phyloP scores from a whole-genome alignment of 345 rosid species.

The Aegle marmelos region DNA sequence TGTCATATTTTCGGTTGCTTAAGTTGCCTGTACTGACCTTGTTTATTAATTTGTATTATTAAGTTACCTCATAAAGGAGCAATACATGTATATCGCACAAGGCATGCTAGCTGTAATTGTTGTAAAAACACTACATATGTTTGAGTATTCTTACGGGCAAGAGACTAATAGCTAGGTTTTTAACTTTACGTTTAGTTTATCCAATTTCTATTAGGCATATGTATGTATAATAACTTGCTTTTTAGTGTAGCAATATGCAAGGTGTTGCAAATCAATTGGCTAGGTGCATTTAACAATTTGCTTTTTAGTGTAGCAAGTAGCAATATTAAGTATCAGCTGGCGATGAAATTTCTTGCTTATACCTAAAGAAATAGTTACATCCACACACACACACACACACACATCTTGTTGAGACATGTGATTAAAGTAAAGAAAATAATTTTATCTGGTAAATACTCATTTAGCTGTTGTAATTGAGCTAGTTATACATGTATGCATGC shows the following conservation, averaged over 20 bases:
- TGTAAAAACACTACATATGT: neutral
- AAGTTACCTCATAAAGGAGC: neutral
- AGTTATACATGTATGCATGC: accelerated
- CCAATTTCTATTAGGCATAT: neutral
- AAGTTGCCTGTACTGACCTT: too few species aligned
- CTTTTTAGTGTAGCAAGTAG: neutral
- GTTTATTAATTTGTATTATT: neutral
- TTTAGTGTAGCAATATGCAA: neutral
- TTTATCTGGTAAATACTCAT: too few species aligned
- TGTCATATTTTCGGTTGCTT: too few species aligned
- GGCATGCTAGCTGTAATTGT: neutral
- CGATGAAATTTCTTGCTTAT: neutral
- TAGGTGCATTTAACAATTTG: neutral
- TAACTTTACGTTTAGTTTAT: slow-evolving; percentile 11
- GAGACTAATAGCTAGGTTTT: neutral
- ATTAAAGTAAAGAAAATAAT: too few species aligned
- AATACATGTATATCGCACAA: neutral
- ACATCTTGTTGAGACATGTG: too few species aligned
- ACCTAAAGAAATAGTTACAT: neutral
- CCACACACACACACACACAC: too few species aligned
- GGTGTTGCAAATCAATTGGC: neutral
- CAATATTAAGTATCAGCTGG: neutral
- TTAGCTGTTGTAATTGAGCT: too few species aligned
- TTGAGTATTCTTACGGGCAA: slow-evolving; percentile 3
- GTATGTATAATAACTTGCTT: neutral